phyloP scores from a whole-genome alignment of 2,329 filamentous ascomycete genomes.

The Rhinocladiella mackenziei region DNA sequence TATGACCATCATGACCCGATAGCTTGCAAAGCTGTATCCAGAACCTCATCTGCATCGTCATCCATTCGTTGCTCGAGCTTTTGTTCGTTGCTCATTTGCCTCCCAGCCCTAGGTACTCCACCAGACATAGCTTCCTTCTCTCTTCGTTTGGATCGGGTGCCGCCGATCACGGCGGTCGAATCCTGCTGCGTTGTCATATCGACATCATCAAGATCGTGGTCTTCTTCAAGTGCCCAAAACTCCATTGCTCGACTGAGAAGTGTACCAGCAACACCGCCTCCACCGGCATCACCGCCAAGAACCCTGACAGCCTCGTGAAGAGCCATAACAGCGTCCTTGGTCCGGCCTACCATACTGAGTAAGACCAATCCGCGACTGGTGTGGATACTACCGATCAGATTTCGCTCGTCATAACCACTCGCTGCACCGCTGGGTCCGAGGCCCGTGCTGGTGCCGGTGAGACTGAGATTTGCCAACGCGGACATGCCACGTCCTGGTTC shows the following conservation, averaged over 20 bases:
- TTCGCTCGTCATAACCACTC: constrained; percentile 46
- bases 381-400: constrained; percentile 45
- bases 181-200: constrained; percentile 11
- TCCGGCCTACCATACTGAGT: constrained; percentile 66
- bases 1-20: constrained; percentile 1
- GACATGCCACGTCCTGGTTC: constrained; percentile 20
- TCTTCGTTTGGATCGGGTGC: constrained; percentile 13
- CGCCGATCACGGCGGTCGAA: neutral
- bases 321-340: constrained; percentile 72
- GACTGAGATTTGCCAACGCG: constrained; percentile 22
- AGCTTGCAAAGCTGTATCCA: constrained; percentile 36
- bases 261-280: constrained; percentile 46
- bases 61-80: constrained; percentile 33
- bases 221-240: constrained; percentile 44
- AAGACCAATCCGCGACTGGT: constrained; percentile 69
- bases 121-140: constrained; percentile 5
- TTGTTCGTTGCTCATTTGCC: constrained; percentile 16
- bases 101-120: neutral
- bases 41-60: constrained; percentile 41
- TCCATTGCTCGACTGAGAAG: constrained; percentile 44
- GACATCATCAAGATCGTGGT: constrained; percentile 22
- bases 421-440: constrained; percentile 36
- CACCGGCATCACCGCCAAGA: constrained; percentile 45
- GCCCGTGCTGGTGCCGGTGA: constrained; percentile 15
- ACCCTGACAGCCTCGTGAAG: constrained; percentile 67